Evolutionary conservation across 2,329 filamentous ascomycete species (phyloP), one percentile per base, ranked within the genome.

Genomic region (Arthrobotrys musiformis): DNA sequence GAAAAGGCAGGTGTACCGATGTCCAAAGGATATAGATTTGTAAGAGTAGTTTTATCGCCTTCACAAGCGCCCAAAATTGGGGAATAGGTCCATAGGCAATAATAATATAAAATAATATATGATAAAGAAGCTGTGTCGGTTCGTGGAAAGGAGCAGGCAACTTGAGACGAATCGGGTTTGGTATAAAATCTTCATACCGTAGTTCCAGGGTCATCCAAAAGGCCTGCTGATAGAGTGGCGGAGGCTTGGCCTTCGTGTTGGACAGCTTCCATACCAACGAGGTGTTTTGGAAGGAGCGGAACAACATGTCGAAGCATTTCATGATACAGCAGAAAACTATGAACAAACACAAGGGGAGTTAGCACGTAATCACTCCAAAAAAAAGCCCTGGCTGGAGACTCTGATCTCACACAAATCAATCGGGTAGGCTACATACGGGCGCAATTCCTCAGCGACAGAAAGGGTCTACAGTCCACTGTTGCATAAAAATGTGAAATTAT

Each of bases 21-120:
- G 74, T 72, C 67, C 66, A 78, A 9, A 78, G 42, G 6, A 78
- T 70, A 40, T 72, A 70, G 6, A 78, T 72, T 28, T 78, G 67
- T 33, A 78, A 44, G 8, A 72, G 52, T 15, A 78, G 44, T 44
- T 67, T 72, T 26, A 66, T 37, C 13, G 74, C 74, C 37, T 72
- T 70, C 40, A 63, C 67, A 22, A 52, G 50, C 26, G 67, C 13
- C 8, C 56, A 56, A 17, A 15, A 28, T 46, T 78, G 74, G 8
- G 68, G 67, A n/a, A 78, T 30, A 13, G 68, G 67, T 1, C 66
- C 60, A 22, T 67, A 72, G 11, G 74, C 60, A 9, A 78, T 37
- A 11, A 19, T 30, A 22, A 64, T 33, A 17, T 76, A 76, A 17
- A 76, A 70, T 17, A 76, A 35, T n/a, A 33, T 40, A 40, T 78